Evolutionary conservation across 1,284 basidiomycete species (phyloP).

Genomic region (Puccinia hordei): DNA sequence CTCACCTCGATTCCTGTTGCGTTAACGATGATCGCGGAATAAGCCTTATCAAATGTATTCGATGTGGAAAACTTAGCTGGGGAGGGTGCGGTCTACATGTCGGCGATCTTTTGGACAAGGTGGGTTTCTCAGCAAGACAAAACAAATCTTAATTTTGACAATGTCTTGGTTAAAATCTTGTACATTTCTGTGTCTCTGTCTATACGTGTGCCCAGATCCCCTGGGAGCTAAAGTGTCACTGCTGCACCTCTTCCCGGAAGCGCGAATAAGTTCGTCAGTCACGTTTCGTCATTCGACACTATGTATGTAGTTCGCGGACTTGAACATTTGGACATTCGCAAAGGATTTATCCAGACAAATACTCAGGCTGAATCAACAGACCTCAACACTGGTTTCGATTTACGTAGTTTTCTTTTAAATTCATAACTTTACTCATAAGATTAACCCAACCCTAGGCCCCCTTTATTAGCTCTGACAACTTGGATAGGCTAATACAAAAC

Average conservation of each 20-base stretch:
- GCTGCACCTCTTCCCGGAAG: background rate
- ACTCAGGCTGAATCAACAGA: too few species aligned
- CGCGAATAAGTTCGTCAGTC: background rate
- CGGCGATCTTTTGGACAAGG: background rate
- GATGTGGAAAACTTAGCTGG: background rate
- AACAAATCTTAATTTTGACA: background rate
- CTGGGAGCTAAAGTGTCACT: background rate
- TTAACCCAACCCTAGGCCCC: too few species aligned
- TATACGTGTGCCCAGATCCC: background rate
- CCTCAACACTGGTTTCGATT: too few species aligned
- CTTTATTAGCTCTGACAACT: too few species aligned
- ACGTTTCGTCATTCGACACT: background rate
- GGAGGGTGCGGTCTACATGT: constrained; percentile 1
- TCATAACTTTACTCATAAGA: too few species aligned
- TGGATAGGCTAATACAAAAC: too few species aligned
- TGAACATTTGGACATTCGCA: too few species aligned
- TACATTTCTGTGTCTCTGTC: too few species aligned
- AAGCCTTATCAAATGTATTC: background rate
- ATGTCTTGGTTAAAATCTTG: background rate
- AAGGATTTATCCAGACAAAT: too few species aligned
- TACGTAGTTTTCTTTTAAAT: too few species aligned
- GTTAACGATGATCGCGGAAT: background rate
- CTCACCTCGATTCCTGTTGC: background rate
- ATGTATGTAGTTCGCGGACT: too few species aligned
- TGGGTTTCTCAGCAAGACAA: background rate